A percentile compares a stretch with the other conserved stretches of the same genome.
Evolutionary conservation across 768 basidiomycete species (phyloP).

Genomic region (Mrakia frigida): DNA sequence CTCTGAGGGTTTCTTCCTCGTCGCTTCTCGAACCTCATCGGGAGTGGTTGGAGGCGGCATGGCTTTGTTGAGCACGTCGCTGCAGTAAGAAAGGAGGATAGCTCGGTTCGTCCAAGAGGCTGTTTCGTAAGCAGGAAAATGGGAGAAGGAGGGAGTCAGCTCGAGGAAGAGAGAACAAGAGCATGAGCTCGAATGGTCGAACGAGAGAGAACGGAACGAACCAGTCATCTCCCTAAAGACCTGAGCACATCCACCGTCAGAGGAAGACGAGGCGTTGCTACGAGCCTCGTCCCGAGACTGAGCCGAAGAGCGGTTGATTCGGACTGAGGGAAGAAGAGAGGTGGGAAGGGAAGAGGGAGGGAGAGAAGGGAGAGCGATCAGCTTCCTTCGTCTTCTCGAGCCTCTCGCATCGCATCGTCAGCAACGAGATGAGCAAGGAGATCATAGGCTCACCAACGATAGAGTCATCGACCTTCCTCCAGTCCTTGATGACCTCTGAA

Average conservation of each 20-base stretch:
- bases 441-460: slow-evolving; percentile 11
- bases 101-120: slow-evolving; percentile 28
- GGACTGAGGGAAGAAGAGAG: background rate
- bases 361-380: background rate
- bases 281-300: slow-evolving; percentile 27
- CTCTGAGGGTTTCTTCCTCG: slow-evolving; percentile 1
- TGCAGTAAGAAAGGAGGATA: slow-evolving; percentile 15
- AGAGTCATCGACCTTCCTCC: slow-evolving; percentile 23
- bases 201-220: slow-evolving; percentile 4
- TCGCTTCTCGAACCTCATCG: background rate
- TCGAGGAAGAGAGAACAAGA: background rate
- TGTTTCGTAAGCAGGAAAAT: background rate
- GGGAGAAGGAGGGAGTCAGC: background rate
- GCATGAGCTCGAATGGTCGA: background rate
- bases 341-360: background rate
- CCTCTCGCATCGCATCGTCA: background rate
- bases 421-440: background rate
- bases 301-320: slow-evolving; percentile 27
- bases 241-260: slow-evolving; percentile 24
- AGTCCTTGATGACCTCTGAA: slow-evolving; percentile 31
- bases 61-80: slow-evolving; percentile 7
- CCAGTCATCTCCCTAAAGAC: slow-evolving; percentile 28
- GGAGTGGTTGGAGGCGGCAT: background rate
- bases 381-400: background rate
- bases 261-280: background rate